Evolutionary conservation across 2,329 filamentous ascomycete species (phyloP).

Genomic region (Bipolaris sorokiniana): DNA sequence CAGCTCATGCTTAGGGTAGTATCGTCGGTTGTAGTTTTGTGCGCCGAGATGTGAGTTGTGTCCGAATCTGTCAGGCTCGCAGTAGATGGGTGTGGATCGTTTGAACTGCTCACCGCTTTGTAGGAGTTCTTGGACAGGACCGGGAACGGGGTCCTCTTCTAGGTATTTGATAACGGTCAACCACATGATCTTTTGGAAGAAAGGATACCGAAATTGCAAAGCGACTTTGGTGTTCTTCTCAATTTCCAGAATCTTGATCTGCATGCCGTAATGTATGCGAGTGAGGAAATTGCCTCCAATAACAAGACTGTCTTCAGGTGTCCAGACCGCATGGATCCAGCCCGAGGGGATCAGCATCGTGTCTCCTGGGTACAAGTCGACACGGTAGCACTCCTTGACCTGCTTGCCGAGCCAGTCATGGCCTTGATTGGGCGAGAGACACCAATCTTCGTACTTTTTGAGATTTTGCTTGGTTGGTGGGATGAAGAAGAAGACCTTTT

Average conservation of each 20-base stretch:
- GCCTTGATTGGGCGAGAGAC: slow-evolving; percentile 69
- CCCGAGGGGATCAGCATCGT: slow-evolving; percentile 74
- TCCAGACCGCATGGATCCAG: slow-evolving; percentile 76
- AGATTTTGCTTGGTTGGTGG: slow-evolving; percentile 71
- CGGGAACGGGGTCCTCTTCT: slow-evolving; percentile 67
- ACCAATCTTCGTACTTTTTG: slow-evolving; percentile 75
- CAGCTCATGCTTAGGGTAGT: slow-evolving; percentile 68
- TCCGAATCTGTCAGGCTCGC: slow-evolving; percentile 62
- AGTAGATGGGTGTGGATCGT: slow-evolving; percentile 63
- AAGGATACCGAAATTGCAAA: slow-evolving; percentile 69
- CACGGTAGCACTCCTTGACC: slow-evolving; percentile 70
- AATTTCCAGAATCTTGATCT: slow-evolving; percentile 69
- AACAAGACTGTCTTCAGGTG: slow-evolving; percentile 70
- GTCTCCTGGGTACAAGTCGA: slow-evolving; percentile 69
- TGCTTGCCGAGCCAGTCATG: slow-evolving; percentile 69
- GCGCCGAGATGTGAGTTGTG: slow-evolving; percentile 59
- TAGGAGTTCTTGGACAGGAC: slow-evolving; percentile 61
- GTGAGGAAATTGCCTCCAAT: slow-evolving; percentile 75
- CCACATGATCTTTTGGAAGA: slow-evolving; percentile 74
- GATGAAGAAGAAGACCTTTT: slow-evolving; percentile 75
- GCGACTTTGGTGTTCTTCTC: slow-evolving; percentile 72
- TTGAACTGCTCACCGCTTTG: slow-evolving; percentile 62
- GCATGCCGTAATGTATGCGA: slow-evolving; percentile 68
- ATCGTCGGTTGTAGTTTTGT: slow-evolving; percentile 63
- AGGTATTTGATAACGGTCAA: slow-evolving; percentile 69